phyloP scores from a whole-genome alignment of 169 alveolate species.

The Cryptosporidium sp. region DNA sequence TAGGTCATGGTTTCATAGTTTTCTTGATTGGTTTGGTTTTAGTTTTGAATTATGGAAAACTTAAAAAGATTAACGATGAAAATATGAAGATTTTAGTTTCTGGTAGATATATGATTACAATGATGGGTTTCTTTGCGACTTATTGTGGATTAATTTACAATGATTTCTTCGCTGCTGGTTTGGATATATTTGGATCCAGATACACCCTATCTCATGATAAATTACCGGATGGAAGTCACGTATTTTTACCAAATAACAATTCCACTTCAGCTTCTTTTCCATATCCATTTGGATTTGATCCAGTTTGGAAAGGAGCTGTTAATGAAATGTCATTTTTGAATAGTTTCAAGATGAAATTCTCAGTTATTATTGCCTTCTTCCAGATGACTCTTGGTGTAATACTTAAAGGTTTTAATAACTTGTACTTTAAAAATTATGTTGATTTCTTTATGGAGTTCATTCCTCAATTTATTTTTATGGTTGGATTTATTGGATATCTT shows the following conservation, averaged over 20 bases:
- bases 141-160: slow-evolving; percentile 97
- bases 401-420: slow-evolving; percentile 94
- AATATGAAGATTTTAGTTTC: slow-evolving; percentile 82
- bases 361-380: slow-evolving; percentile 93
- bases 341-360: slow-evolving; percentile 98
- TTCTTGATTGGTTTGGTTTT: slow-evolving; percentile 87
- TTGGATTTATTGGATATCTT: slow-evolving; percentile 96
- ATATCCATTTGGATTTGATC: slow-evolving; percentile 97
- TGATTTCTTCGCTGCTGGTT: slow-evolving; percentile 96
- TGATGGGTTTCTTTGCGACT: slow-evolving; percentile 96
- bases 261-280: slow-evolving; percentile 80
- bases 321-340: slow-evolving; percentile 96
- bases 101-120: slow-evolving; percentile 92
- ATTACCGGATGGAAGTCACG: slow-evolving; percentile 59
- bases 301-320: slow-evolving; percentile 97
- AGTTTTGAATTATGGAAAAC: slow-evolving; percentile 79
- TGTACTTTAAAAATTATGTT: slow-evolving; percentile 88
- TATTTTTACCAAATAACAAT: slow-evolving; percentile 53
- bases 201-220: slow-evolving; percentile 82
- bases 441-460: slow-evolving; percentile 96
- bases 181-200: slow-evolving; percentile 92
- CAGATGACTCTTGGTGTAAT: slow-evolving; percentile 95
- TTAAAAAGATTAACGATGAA: slow-evolving; percentile 82
- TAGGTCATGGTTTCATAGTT: slow-evolving; percentile 97
- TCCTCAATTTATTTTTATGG: slow-evolving; percentile 96